Evolutionary conservation across 2,329 filamentous ascomycete species (phyloP).

Genomic region (Pseudogymnoascus sp.): DNA sequence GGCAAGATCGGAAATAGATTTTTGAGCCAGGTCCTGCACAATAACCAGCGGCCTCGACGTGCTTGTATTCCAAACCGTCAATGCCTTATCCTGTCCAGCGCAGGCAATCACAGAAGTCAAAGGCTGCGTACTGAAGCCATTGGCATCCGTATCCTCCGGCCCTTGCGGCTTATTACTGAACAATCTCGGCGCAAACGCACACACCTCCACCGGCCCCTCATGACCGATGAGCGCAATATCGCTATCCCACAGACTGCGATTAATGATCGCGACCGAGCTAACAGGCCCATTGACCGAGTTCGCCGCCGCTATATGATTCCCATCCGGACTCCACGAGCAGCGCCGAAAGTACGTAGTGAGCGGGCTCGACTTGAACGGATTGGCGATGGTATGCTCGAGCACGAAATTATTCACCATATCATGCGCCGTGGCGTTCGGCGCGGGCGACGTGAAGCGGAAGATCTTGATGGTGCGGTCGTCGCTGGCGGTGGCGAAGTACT

Average conservation of each 20-base stretch:
- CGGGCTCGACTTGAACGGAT: constrained; percentile 83
- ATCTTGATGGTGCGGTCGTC: constrained; percentile 96
- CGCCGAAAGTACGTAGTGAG: constrained; percentile 94
- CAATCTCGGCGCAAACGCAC: constrained; percentile 87
- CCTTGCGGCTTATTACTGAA: constrained; percentile 63
- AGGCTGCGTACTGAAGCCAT: constrained; percentile 38
- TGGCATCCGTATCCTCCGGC: constrained; percentile 40
- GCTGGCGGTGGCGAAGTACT: constrained; percentile 96
- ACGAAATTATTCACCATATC: constrained; percentile 97
- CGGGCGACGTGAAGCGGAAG: constrained; percentile 85
- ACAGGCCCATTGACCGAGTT: constrained; percentile 97
- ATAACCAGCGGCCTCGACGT: constrained; percentile 87
- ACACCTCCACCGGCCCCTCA: constrained; percentile 93
- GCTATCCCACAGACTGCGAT: constrained; percentile 84
- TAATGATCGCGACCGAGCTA: constrained; percentile 92
- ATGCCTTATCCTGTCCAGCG: constrained; percentile 89
- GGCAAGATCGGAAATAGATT: constrained; percentile 87
- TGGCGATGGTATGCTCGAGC: constrained; percentile 80
- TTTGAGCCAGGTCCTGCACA: constrained; percentile 76
- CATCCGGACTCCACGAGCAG: constrained; percentile 96
- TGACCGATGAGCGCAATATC: constrained; percentile 97
- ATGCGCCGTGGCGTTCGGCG: constrained; percentile 84
- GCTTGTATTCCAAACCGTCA: constrained; percentile 97
- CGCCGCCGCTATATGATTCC: constrained; percentile 90
- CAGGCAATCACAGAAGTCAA: constrained; percentile 92